These are phyloP conservation scores for Aspergillus latus DNA, from an alignment of 2,329 filamentous ascomycete genomes.

Conservation along the genomic window DNA sequence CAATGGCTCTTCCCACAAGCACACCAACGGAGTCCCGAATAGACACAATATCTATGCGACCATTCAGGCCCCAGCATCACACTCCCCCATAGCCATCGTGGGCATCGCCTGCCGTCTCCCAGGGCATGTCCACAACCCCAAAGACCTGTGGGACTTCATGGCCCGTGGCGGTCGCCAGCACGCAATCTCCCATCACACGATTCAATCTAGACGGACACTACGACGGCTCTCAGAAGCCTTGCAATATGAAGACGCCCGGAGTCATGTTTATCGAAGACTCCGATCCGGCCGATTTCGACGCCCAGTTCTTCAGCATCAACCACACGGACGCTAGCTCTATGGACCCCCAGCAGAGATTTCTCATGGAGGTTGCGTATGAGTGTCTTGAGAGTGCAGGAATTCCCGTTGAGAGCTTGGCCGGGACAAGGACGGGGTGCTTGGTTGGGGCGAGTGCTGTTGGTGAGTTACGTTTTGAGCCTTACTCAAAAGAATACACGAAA, in stretches of 20 bases:
- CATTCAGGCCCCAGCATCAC: too few relatives aligned
- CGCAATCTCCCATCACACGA: not conserved
- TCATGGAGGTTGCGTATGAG: constrained; percentile 44
- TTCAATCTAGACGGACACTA: not conserved
- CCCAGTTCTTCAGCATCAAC: constrained; percentile 26
- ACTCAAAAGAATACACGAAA: too few relatives aligned
- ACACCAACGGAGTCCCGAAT: too few relatives aligned
- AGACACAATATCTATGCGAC: too few relatives aligned
- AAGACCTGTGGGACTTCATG: not conserved
- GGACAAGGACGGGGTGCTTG: constrained; percentile 21
- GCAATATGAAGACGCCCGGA: not conserved
- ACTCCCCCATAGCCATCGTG: not conserved
- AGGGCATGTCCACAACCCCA: not conserved
- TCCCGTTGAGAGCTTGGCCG: constrained; percentile 16
- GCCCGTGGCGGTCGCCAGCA: not conserved
- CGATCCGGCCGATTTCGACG: constrained; percentile 20
- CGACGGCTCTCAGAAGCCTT: constrained; percentile 1
- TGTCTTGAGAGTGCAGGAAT: constrained; percentile 26
- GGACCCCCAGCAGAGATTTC: not conserved
- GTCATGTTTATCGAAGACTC: not conserved
- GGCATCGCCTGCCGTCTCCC: constrained; percentile 13
- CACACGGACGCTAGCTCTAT: constrained; percentile 33
- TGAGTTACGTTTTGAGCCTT: too few relatives aligned
- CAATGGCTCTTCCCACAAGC: too few relatives aligned
- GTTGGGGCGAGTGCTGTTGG: not conserved